These are phyloP conservation scores for Dioszegia hungarica DNA, from an alignment of 768 basidiomycete genomes.

Conservation along the genomic window DNA sequence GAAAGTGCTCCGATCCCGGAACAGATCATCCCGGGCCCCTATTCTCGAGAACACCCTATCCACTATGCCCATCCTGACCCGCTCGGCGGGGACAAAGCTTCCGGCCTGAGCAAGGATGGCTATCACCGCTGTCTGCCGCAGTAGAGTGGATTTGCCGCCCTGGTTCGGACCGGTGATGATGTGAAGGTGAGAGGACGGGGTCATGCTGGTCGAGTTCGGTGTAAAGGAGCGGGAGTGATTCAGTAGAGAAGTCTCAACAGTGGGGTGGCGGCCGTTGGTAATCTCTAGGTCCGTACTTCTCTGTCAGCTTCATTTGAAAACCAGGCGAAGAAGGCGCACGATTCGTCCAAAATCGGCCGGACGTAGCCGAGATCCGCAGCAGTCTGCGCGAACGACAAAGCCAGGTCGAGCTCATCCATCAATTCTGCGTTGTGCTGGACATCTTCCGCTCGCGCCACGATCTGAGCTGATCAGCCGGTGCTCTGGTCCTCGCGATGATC, in stretches of 20 bases:
- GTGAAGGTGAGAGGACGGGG: slow-evolving; percentile 63
- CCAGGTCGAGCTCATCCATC: slow-evolving; percentile 82
- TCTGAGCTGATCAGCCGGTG: slow-evolving; percentile 51
- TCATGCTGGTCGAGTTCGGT: slow-evolving; percentile 71
- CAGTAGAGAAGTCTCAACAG: slow-evolving; percentile 82
- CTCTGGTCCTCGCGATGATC: neutral
- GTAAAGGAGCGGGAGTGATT: slow-evolving; percentile 62
- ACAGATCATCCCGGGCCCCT: slow-evolving; percentile 91
- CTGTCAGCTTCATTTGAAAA: neutral
- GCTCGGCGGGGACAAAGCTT: slow-evolving; percentile 85
- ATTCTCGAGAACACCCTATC: slow-evolving; percentile 91
- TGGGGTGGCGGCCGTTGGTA: slow-evolving; percentile 79
- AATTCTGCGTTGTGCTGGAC: slow-evolving; percentile 72
- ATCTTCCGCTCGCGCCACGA: slow-evolving; percentile 57
- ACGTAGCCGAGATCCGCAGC: slow-evolving; percentile 74
- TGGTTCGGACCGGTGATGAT: slow-evolving; percentile 89
- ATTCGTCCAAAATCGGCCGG: slow-evolving; percentile 63
- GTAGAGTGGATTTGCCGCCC: slow-evolving; percentile 74
- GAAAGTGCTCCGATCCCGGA: slow-evolving; percentile 88
- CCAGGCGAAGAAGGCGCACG: slow-evolving; percentile 56
- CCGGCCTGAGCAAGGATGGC: slow-evolving; percentile 86
- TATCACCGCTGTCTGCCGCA: slow-evolving; percentile 87
- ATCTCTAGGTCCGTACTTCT: slow-evolving; percentile 61
- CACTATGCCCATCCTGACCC: slow-evolving; percentile 73
- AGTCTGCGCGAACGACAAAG: slow-evolving; percentile 71